These are phyloP conservation scores for Seiridium unicorne DNA, from an alignment of 2,329 filamentous ascomycete genomes.

Conservation along the genomic window DNA sequence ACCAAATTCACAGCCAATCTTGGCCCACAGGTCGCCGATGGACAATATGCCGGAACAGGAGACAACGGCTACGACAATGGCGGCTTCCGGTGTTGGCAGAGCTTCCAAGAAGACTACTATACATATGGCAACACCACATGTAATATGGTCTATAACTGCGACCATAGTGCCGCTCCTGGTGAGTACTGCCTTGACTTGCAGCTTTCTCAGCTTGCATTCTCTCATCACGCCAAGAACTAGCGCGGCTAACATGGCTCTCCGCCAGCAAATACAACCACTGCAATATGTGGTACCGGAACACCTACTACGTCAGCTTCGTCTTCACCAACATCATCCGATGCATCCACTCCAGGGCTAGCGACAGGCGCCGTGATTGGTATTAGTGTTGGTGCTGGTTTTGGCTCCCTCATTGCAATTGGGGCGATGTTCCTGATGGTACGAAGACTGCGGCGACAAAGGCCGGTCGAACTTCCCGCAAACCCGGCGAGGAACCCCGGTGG, in stretches of 20 bases:
- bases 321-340: background rate
- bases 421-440: background rate
- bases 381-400: background rate
- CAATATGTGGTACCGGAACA: background rate
- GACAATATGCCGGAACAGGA: conserved; percentile 23
- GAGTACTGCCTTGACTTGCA: conserved; percentile 7
- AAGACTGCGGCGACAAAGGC: background rate
- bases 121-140: conserved; percentile 18
- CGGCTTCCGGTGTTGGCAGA: conserved; percentile 24
- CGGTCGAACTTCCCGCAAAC: background rate
- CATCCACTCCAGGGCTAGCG: background rate
- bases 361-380: conserved; percentile 8
- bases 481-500: background rate
- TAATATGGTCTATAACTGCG: conserved; percentile 25
- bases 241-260: background rate
- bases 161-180: conserved; percentile 21
- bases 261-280: background rate
- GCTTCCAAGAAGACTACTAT: conserved; percentile 15
- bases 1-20: conserved; percentile 22
- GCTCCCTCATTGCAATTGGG: background rate
- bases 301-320: background rate
- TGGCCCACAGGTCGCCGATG: conserved; percentile 23
- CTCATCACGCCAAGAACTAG: background rate
- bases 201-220: no score
- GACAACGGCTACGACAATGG: conserved; percentile 22